These are phyloP conservation scores for Globisporangium nodosum DNA, from an alignment of 352 stramenopile species.

Conservation along the genomic window DNA sequence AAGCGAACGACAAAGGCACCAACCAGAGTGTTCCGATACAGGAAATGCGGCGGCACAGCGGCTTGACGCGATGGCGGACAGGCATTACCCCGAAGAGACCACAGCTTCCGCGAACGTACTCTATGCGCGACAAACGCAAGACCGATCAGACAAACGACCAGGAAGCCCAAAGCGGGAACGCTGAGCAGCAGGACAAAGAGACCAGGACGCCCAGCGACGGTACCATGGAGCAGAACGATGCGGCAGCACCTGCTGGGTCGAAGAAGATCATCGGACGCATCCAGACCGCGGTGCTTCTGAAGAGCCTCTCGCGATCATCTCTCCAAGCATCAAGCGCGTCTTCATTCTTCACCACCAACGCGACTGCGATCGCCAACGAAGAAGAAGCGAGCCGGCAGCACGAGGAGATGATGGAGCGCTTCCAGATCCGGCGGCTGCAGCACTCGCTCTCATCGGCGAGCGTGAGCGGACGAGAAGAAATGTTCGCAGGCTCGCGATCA, in stretches of 20 bases:
- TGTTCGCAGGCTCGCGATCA: no score
- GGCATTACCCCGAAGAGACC: neutral
- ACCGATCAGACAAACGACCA: neutral
- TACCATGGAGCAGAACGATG: neutral
- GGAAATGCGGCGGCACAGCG: neutral
- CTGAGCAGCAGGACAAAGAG: no score
- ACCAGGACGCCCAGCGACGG: no score
- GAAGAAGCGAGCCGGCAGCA: conserved; percentile 19
- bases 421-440: conserved; percentile 34
- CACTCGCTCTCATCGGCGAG: neutral
- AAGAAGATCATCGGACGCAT: conserved; percentile 1
- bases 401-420: conserved; percentile 48
- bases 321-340: neutral
- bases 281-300: neutral
- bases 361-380: neutral
- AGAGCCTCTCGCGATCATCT: conserved; percentile 4
- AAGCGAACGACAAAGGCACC: neutral
- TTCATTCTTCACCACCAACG: neutral
- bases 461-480: neutral
- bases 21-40: neutral
- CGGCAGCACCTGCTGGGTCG: neutral
- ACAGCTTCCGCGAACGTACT: no score
- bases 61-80: neutral
- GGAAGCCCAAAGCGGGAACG: no score
- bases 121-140: no score